Percentiles rank a stretch among this genome's conserved stretches.
Conservation (phyloP, 305 asterid species). For the Fraxinus albicans region DNA sequence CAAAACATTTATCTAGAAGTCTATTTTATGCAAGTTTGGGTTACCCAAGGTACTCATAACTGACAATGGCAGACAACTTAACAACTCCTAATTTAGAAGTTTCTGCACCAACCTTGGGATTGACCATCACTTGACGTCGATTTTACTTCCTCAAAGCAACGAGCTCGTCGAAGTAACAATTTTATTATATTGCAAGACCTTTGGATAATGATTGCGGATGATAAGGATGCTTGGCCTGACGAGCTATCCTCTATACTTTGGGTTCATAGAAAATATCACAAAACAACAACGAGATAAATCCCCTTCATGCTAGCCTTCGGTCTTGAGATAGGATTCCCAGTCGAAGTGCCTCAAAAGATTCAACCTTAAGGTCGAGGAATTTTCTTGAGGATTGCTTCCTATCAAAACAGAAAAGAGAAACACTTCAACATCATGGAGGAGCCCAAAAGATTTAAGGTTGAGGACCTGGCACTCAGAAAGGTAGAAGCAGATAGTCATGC, state of each 20-base stretch:
- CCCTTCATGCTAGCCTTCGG: neutral
- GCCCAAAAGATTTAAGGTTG: neutral
- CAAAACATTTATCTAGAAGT: neutral
- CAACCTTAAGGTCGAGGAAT: neutral
- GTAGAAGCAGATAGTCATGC: no score
- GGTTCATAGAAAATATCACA: neutral
- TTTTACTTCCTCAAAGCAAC: neutral
- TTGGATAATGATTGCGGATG: neutral
- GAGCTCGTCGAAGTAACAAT: neutral
- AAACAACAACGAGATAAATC: neutral
- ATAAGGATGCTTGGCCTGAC: neutral
- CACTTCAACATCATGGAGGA: neutral
- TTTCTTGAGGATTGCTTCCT: neutral
- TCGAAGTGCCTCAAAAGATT: neutral
- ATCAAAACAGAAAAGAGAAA: neutral
- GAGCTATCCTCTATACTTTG: neutral
- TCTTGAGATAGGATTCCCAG: neutral
- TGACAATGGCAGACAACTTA: neutral
- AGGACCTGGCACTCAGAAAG: no score
- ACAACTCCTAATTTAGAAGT: neutral
- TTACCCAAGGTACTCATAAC: no score
- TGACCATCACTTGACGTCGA: neutral
- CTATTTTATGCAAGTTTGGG: neutral
- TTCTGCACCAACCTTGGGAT: neutral
- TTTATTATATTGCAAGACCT: neutral